Evolutionary conservation across 345 rosid species (phyloP).

Genomic region (Mercurialis annua): DNA sequence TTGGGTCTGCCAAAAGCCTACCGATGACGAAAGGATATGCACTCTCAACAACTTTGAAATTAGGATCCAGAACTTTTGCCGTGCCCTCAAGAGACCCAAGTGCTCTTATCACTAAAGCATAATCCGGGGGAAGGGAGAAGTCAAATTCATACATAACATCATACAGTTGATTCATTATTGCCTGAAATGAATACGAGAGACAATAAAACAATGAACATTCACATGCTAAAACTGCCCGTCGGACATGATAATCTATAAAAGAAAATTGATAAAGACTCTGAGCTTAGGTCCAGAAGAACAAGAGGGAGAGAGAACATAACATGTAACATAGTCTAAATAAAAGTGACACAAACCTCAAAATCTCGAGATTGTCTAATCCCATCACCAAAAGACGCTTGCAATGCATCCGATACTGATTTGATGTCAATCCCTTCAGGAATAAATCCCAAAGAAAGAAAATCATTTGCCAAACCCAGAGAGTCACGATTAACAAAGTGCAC

Average conservation of each 20-base stretch:
- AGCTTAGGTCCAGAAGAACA: not conserved
- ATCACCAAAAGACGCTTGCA: conserved; percentile 72
- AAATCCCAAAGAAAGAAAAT: conserved; percentile 98
- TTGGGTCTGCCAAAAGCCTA: conserved; percentile 82
- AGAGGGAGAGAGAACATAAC: not conserved
- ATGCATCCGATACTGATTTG: conserved; percentile 70
- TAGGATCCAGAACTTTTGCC: conserved; percentile 85
- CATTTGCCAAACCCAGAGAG: conserved; percentile 96
- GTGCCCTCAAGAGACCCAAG: conserved; percentile 98
- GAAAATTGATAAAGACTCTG: not conserved
- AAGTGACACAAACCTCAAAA: conserved; percentile 67
- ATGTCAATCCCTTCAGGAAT: conserved; percentile 87
- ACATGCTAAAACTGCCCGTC: not conserved
- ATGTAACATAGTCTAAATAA: not conserved
- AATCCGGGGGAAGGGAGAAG: conserved; percentile 90
- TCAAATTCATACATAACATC: conserved; percentile 89
- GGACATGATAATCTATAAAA: not conserved
- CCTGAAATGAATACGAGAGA: conserved; percentile 39
- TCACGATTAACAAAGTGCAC: conserved; percentile 99
- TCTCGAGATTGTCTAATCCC: conserved; percentile 71
- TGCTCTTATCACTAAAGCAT: conserved; percentile 90
- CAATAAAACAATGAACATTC: not conserved
- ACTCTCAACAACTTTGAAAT: conserved; percentile 83
- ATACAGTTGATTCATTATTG: conserved; percentile 75
- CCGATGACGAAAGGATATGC: conserved; percentile 89